Evolutionary conservation across 2,329 filamentous ascomycete genomes (phyloP).

Genomic region (Zymoseptoria ardabiliae): DNA sequence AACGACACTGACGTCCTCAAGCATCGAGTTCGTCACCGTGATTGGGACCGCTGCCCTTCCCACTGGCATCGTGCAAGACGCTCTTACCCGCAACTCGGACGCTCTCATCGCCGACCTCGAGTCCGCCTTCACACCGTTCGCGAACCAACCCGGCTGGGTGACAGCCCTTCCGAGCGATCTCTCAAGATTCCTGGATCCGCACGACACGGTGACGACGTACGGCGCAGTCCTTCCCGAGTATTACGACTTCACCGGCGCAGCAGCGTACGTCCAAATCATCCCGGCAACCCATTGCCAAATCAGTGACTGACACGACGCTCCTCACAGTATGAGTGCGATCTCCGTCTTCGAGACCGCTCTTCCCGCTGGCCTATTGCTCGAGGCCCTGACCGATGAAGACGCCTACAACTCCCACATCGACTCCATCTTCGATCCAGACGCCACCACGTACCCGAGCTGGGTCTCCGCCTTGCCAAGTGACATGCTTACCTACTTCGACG

Average conservation of each 20-base stretch:
- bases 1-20: too few relatives aligned
- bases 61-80: too few relatives aligned
- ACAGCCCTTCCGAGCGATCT: slow-evolving; percentile 38
- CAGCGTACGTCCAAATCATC: slow-evolving; percentile 36
- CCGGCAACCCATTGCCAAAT: slow-evolving; percentile 5
- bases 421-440: slow-evolving; percentile 32
- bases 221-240: too few relatives aligned
- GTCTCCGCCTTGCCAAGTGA: slow-evolving; percentile 39
- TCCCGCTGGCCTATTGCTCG: slow-evolving; percentile 34
- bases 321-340: slow-evolving; percentile 32
- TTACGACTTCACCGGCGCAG: too few relatives aligned
- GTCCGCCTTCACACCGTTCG: too few relatives aligned
- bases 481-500: slow-evolving; percentile 36
- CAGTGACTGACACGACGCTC: neutral
- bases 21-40: too few relatives aligned
- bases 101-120: slow-evolving; percentile 34
- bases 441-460: slow-evolving; percentile 38
- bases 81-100: too few relatives aligned
- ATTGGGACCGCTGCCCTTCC: too few relatives aligned
- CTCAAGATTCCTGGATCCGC: too few relatives aligned
- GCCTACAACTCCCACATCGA: slow-evolving; percentile 36
- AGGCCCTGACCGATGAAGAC: slow-evolving; percentile 36
- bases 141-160: slow-evolving; percentile 43
- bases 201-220: too few relatives aligned
- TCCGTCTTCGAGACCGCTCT: slow-evolving; percentile 39